These are phyloP conservation scores for Suillus plorans DNA, from an alignment of 768 basidiomycete species.

Conservation along the genomic window DNA sequence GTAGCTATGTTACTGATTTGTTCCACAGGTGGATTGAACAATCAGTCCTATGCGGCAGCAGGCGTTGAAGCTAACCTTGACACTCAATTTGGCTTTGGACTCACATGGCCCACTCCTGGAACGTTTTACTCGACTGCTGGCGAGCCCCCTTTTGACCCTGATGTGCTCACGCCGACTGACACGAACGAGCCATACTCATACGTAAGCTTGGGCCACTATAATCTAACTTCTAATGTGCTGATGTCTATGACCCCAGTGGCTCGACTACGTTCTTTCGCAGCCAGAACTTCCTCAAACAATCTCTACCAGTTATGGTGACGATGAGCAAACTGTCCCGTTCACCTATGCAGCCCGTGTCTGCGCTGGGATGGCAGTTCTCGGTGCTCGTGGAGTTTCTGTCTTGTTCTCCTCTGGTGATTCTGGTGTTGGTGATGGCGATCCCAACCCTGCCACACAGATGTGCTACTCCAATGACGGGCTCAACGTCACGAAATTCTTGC, in stretches of 20 bases:
- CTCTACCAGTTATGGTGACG: constrained; percentile 72
- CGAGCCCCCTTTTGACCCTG: constrained; percentile 56
- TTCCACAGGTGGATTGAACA: constrained; percentile 55
- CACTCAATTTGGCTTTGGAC: constrained; percentile 64
- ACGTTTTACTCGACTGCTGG: constrained; percentile 67
- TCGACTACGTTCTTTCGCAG: constrained; percentile 52
- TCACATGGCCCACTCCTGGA: constrained; percentile 59
- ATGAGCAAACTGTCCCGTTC: constrained; percentile 70
- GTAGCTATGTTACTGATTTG: constrained; percentile 8
- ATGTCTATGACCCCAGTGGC: constrained; percentile 45
- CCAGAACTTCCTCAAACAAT: constrained; percentile 54
- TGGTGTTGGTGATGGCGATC: constrained; percentile 69
- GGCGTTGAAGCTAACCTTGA: constrained; percentile 70
- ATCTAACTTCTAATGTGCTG: background rate
- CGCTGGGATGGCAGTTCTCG: constrained; percentile 59
- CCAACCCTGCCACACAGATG: constrained; percentile 49
- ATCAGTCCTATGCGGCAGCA: constrained; percentile 50
- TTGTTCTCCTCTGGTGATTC: constrained; percentile 66
- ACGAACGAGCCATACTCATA: constrained; percentile 51
- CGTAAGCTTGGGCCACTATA: constrained; percentile 27
- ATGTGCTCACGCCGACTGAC: constrained; percentile 38
- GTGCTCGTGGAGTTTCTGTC: constrained; percentile 66
- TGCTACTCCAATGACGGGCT: constrained; percentile 62
- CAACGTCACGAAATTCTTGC: constrained; percentile 54
- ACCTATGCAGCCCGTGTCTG: constrained; percentile 61